Conservation (phyloP, 2,329 filamentous ascomycete species). For the Dactylonectria macrodidyma region DNA sequence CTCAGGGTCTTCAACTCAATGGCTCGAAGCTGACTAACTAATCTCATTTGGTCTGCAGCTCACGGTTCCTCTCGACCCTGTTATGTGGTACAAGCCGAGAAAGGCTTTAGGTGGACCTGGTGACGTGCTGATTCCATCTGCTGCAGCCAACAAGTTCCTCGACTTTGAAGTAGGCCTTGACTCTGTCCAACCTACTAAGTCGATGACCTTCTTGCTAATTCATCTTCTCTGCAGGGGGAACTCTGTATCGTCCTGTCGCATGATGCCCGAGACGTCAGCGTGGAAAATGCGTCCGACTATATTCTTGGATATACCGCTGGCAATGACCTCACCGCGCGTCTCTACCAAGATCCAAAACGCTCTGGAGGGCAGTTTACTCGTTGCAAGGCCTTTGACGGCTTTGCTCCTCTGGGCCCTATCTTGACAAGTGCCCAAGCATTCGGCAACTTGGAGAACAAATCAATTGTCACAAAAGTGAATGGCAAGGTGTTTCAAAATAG, state of each 20-base stretch:
- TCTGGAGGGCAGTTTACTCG: slow-evolving; percentile 62
- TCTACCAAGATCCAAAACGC: slow-evolving; percentile 62
- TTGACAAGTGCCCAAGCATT: slow-evolving; percentile 33
- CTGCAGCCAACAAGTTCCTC: slow-evolving; percentile 52
- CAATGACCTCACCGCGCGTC: slow-evolving; percentile 67
- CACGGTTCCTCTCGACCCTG: slow-evolving; percentile 17
- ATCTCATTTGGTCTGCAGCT: slow-evolving; percentile 17
- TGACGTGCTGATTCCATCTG: slow-evolving; percentile 32
- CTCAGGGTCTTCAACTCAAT: not conserved
- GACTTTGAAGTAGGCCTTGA: slow-evolving; percentile 58
- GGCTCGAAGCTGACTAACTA: not conserved
- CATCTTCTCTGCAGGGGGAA: slow-evolving; percentile 53
- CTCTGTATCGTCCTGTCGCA: slow-evolving; percentile 65
- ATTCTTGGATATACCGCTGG: slow-evolving; percentile 71
- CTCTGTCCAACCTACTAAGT: not conserved
- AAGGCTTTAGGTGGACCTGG: not conserved
- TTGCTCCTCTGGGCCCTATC: slow-evolving; percentile 66
- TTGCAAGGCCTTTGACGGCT: slow-evolving; percentile 66
- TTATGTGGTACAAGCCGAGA: slow-evolving; percentile 9
- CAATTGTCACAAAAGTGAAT: slow-evolving; percentile 56
- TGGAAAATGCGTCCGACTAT: slow-evolving; percentile 63
- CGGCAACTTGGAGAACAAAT: slow-evolving; percentile 41
- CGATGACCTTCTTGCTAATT: not conserved
- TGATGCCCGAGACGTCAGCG: slow-evolving; percentile 62
- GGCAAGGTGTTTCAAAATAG: slow-evolving; percentile 51